Conservation (phyloP, 2,329 filamentous ascomycete species). For the Arthrocladium fulminans region DNA sequence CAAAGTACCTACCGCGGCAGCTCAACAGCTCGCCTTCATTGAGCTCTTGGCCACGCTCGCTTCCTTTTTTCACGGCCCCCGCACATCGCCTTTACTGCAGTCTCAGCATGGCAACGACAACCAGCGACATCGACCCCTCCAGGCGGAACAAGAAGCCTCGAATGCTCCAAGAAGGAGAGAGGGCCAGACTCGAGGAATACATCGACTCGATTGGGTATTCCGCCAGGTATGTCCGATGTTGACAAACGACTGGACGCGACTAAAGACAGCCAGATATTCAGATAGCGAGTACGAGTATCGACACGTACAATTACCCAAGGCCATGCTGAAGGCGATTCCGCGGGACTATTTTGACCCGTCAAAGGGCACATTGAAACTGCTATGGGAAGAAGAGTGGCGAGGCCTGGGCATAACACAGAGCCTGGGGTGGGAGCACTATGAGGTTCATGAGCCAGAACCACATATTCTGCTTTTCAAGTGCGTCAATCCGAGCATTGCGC, state of each 20-base stretch:
- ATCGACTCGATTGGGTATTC: conserved; percentile 95
- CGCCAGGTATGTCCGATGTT: conserved; percentile 52
- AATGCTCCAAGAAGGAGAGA: conserved; percentile 69
- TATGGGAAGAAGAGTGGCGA: conserved; percentile 99
- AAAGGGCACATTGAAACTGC: conserved; percentile 85
- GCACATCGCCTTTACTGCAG: not conserved
- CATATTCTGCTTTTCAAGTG: conserved; percentile 99
- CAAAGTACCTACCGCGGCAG: not conserved
- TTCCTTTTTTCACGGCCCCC: no score
- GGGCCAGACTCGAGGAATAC: conserved; percentile 78
- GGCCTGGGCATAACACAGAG: conserved; percentile 97
- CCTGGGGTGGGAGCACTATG: conserved; percentile 97
- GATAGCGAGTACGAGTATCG: conserved; percentile 93
- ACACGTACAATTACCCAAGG: conserved; percentile 93
- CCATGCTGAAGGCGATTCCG: conserved; percentile 95
- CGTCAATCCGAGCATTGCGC: conserved; percentile 32
- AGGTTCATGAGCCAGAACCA: conserved; percentile 96
- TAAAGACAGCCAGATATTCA: conserved; percentile 58
- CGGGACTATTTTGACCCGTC: conserved; percentile 84
- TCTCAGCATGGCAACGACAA: conserved; percentile 7
- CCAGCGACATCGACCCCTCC: conserved; percentile 61
- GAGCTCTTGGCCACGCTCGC: not conserved
- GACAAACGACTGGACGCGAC: not conserved
- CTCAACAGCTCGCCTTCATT: not conserved
- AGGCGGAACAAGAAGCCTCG: conserved; percentile 83